Base-by-base conservation (phyloP, 495 filamentous ascomycete genomes). In the Aspergillus nidulans region DNA sequence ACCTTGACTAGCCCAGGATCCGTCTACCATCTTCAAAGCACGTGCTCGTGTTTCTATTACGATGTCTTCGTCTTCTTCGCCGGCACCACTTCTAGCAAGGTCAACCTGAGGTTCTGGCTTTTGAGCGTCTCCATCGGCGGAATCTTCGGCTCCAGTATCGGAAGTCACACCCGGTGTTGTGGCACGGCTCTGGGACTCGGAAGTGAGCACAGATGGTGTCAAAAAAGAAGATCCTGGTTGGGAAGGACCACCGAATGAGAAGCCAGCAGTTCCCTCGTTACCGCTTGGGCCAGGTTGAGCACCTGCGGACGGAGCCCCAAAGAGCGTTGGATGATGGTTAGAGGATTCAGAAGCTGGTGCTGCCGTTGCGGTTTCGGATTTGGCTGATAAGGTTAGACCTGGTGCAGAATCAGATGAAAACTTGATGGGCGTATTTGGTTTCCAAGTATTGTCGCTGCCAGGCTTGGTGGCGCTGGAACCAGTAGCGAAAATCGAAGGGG, bases 1-100 rank as follows among this genome's bases (percentile, higher is more conserved):
- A 28, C 86, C 88, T 63, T 82, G 76, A 6, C 71, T 78, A 13
- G 69, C 61, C 85, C 86, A 90, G 7, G 51, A 63, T 13, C 49
- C 55, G 0, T 52, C 39, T 23, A 57, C 59, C 16, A 78, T 75
- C 61, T 85, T 83, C 52, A 85, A 62, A 8, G 77, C 86, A 62
- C 85, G 86, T 34, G 81, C 80, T 41, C 81, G 81, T 13, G 82
- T 76, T 56, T 89, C 82, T 60, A 83, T 78, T 5, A 87, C 58
- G 19, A 83, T 70, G 26, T 77, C 73, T 63, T 92, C 88, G 53
- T 89, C 75, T 62, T 90, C 86, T 64, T 91, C 87, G 7, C 86
- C 88, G 41, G 81, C 81, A 21, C 84, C 80, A 53, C 77, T 77
- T 42, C 74, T 70, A 47, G 82, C 79, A 58, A 89, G 76, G 66